Base-by-base conservation (phyloP, 2,329 filamentous ascomycete genomes). In the Arthrobotrys conoides region DNA sequence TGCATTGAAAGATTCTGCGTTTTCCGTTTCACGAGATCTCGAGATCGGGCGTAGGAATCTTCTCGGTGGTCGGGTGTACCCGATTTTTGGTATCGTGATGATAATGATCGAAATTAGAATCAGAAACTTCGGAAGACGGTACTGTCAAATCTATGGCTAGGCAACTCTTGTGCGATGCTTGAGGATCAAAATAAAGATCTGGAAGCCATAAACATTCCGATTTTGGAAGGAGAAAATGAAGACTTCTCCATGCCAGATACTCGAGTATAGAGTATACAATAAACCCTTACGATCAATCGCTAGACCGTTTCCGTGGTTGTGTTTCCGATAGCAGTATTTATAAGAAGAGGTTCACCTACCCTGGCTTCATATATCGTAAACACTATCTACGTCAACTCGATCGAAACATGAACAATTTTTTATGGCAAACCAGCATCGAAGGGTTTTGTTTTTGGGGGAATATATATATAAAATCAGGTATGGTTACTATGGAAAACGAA, bases 1-100 rank as follows among this genome's bases (percentile, higher is more conserved):
- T 70, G 55, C 44, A 24, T 38, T 48, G 33, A 30, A 16, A 41
- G 65, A 51, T 59, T 53, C 36, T 44, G 44, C 59, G 3, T 36
- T 16, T 30, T 77, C 68, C 18, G 75, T 78, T 78, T 78, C 75
- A 69, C 24, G 8, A 24, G 63, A 72, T 72, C 63, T 27, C 16
- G n/a, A 41, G 61, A 78, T 78, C 68, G 44, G 33, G 51, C 24
- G 12, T 33, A 44, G 33, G 67, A 67, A 24, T 59, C 36, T 65
- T 64, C 46, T 48, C 20, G 59, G 46, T 57, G 51, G 30, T 57
- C 53, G 53, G 41, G 6, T 33, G 36, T 36, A 20, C 27, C 49
- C 48, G 49, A 44, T 51, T 20, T 61, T 65, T 20, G 14, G 33
- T 38, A 70, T 46, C 65, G 8, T 5, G 24, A 44, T 64, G 51